Evolutionary conservation across 306 rosid genomes (phyloP).

Genomic region (Nissolia schottii): DNA sequence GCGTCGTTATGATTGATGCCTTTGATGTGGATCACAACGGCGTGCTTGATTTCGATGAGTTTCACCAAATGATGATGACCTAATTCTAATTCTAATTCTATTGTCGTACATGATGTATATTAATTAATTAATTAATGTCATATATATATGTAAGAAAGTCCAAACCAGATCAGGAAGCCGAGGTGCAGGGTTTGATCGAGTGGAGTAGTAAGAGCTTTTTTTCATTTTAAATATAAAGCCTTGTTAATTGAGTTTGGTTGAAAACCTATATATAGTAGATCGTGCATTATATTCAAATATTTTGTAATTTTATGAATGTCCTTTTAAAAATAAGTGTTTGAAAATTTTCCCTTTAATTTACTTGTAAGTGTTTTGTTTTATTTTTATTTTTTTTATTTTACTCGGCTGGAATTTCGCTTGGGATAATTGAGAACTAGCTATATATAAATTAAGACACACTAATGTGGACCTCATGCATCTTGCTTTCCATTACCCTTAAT

Average conservation of each 20-base stretch:
- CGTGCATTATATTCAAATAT: too few species aligned
- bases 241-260: neutral
- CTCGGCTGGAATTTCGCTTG: too few species aligned
- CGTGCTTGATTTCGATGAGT: conserved; percentile 64
- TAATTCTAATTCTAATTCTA: too few species aligned
- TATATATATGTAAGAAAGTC: neutral
- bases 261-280: neutral
- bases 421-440: too few species aligned
- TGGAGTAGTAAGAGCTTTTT: neutral
- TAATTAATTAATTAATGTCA: neutral
- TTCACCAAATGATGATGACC: conserved; percentile 82
- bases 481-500: too few species aligned
- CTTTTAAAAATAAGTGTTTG: too few species aligned
- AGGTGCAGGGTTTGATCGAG: neutral
- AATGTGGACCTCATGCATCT: neutral
- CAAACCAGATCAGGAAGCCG: too few species aligned
- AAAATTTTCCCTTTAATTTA: neutral
- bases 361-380: too few species aligned
- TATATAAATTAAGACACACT: neutral
- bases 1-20: conserved; percentile 57
- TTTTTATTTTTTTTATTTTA: too few species aligned
- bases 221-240: neutral
- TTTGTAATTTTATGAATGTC: too few species aligned
- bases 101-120: too few species aligned
- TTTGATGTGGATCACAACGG: conserved; percentile 69